These are phyloP conservation scores for Mercurialis annua DNA, from an alignment of 345 rosid species.

Conservation along the genomic window DNA sequence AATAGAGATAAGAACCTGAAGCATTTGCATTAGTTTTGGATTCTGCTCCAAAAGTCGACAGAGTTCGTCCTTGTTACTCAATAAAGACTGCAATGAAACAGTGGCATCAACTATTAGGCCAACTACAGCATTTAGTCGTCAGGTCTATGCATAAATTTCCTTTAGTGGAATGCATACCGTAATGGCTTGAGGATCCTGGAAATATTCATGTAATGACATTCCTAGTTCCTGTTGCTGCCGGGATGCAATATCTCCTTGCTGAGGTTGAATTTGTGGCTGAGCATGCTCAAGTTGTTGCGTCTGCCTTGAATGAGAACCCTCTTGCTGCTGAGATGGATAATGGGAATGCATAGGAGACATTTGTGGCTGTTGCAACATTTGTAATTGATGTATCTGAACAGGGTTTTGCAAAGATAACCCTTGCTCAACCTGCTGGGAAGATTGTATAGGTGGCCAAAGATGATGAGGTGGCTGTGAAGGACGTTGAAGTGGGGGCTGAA, in stretches of 20 bases:
- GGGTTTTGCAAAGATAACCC: conserved; percentile 55
- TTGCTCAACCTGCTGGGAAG: conserved; percentile 61
- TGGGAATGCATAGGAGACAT: conserved; percentile 50
- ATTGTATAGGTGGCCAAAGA: conserved; percentile 61
- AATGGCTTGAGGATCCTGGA: conserved; percentile 92
- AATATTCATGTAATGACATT: conserved; percentile 81
- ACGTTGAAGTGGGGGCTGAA: conserved; percentile 77
- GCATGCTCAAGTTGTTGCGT: conserved; percentile 53
- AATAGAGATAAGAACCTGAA: conserved; percentile 54
- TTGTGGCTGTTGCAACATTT: conserved; percentile 64
- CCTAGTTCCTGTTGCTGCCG: conserved; percentile 74
- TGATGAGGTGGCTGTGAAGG: conserved; percentile 86
- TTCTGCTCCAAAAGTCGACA: conserved; percentile 97
- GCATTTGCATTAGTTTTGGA: conserved; percentile 97
- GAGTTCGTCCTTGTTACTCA: conserved; percentile 87
- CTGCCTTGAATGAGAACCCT: conserved; percentile 54
- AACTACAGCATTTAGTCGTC: not conserved
- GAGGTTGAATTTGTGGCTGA: conserved; percentile 42
- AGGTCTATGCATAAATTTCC: conserved; percentile 1
- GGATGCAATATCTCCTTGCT: conserved; percentile 55
- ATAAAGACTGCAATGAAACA: conserved; percentile 58
- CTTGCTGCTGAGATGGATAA: conserved; percentile 73
- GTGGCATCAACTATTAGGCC: conserved; percentile 17
- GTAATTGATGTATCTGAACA: conserved; percentile 62
- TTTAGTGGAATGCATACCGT: conserved; percentile 43